Evolutionary conservation across 148 eudicot species (phyloP), one percentile per base, ranked within the genome.

Genomic region (Pharnaceum exiguum): DNA sequence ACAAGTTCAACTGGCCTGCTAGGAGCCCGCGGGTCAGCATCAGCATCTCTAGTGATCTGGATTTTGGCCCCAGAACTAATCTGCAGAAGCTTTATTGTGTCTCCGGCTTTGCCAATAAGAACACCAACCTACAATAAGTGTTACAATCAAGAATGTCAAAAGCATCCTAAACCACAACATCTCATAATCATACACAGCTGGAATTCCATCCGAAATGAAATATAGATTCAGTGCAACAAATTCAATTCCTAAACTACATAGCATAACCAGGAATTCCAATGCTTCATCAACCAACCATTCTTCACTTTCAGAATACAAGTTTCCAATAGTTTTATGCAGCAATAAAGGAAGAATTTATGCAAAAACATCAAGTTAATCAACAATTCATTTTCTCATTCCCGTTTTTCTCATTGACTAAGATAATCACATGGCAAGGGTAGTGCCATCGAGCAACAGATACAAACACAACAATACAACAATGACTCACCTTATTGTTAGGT

Each of bases 101-200:
- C 99, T 53, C 99, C 99, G 60, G 85, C 77, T 70, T 89, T 93
- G 13, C 99, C 99, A 62, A 93, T 93, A 30, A 93, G 84, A 69
- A 93, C 99, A 32, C 99, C 99, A 80, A 93, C 99, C 99, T 93
- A 77, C 44, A 70, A 49, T 59, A 68, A 30, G 27, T 17, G 31
- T 36, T 27, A 22, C 46, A 67, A 60, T 51, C 29, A 68, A 24
- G 21, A 7, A 51, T 10, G 31, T 28, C 50, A 63, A 42, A 27
- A 49, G 31, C 40, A 50, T 12, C 13, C 46, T 1, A 28, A 55
- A 17, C 21, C 33, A 23, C 36, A 8, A 19, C 17, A 15, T n/a
- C 24, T 10, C 21, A 29, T 27, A 39, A 51, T 17, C 54, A 21
- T 7, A 25, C 23, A 10, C n/a, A n/a, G n/a, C n/a, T n/a, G n/a